Evolutionary conservation across 2,329 filamentous ascomycete species (phyloP), one percentile per base, ranked within the genome.

Genomic region (Graphilbum fragrans): DNA sequence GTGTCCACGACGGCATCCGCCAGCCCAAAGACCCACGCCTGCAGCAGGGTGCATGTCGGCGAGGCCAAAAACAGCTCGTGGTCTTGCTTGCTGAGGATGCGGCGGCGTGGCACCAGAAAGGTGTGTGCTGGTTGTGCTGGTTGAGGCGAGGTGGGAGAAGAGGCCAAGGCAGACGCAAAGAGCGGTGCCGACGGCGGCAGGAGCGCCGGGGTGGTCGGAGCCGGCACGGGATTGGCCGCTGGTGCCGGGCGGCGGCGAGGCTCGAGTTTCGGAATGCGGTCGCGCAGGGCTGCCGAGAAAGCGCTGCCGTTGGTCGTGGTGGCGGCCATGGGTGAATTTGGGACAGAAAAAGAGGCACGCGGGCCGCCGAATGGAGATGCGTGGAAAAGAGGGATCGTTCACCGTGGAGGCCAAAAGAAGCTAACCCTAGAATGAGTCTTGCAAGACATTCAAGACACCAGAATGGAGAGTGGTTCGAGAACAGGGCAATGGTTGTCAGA

Each of bases 1-100:
- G 69, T 75, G 54, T 84, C 79, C 38, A 77, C 66, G 35, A 94
- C 84, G 4, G 83, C 78, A 53, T 95, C 88, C 35, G 87, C 80
- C 19, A 98, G 75, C 10, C 76, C 74, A 60, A 94, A 95, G 47
- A 95, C 71, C 63, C 94, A 98, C 18, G 84, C 77, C 44, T 84
- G 66, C 35, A 98, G 72, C 33, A 96, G 72, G 8, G 68, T 69
- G 58, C 85, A 82, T 7, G 88, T 81, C 0, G 80, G 69, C 0
- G 88, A 95, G 1, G 74, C 64, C 17, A 87, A 70, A 53, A 96
- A 98, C 4, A 86, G 63, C 17, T 84, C 71, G 56, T 94, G 88
- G 51, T 98, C 92, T 38, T 74, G 66, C 2, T 69, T 68, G 3
- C 87, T 90, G 12, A 98, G 65, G 40, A 98, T 96, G 9, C 88